Percentiles rank a stretch among this genome's conserved stretches.
Evolutionary conservation across 2,329 filamentous ascomycete genomes (phyloP).

Genomic region (Boeremia exigua): DNA sequence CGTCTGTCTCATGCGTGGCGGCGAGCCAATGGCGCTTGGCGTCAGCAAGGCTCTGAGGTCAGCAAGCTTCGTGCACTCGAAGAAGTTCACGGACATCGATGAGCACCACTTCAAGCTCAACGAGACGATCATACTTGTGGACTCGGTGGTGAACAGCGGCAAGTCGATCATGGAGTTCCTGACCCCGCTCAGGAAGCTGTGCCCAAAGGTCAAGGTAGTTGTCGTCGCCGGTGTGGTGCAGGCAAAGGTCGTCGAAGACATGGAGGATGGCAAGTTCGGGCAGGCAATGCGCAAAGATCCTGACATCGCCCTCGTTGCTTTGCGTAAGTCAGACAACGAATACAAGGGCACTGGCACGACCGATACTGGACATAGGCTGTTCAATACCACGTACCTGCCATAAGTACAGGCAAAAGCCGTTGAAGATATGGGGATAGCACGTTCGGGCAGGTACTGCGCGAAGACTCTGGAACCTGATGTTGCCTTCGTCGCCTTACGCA

Average conservation of each 20-base stretch:
- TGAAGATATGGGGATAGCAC: too few species aligned
- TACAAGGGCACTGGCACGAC: constrained; percentile 59
- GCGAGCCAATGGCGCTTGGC: constrained; percentile 67
- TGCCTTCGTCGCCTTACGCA: too few species aligned
- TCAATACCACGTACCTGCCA: constrained; percentile 57
- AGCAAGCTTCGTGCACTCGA: constrained; percentile 60
- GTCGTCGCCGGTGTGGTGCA: constrained; percentile 65
- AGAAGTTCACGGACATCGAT: constrained; percentile 51
- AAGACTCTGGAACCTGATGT: too few species aligned
- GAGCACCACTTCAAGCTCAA: constrained; percentile 49
- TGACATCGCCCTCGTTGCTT: constrained; percentile 55
- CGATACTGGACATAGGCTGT: constrained; percentile 66
- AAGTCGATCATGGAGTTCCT: constrained; percentile 59
- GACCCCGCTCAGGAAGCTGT: constrained; percentile 50
- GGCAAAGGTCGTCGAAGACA: constrained; percentile 23
- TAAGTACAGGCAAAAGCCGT: background rate
- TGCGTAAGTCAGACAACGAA: constrained; percentile 63
- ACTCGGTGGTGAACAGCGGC: constrained; percentile 67
- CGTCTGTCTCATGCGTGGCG: constrained; percentile 67
- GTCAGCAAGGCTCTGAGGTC: constrained; percentile 60
- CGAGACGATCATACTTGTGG: constrained; percentile 60
- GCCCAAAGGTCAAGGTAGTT: constrained; percentile 54
- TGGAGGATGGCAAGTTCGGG: constrained; percentile 21
- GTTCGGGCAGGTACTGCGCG: too few species aligned
- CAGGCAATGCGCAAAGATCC: constrained; percentile 10